Evolutionary conservation across 352 stramenopile genomes (phyloP).

Genomic region (Phytophthora hybrid): DNA sequence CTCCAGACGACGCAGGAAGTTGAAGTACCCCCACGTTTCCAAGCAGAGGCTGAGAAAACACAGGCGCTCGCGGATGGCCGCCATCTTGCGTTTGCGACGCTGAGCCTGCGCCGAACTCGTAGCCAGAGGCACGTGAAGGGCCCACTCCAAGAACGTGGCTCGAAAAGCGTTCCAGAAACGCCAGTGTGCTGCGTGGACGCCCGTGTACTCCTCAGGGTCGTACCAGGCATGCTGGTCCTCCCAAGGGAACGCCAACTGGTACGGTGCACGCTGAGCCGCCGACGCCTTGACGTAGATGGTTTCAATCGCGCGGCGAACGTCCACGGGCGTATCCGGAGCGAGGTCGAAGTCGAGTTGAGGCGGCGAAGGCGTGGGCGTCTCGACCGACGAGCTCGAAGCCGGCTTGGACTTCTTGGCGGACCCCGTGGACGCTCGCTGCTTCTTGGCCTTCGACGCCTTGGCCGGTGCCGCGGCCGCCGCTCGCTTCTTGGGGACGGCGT

Average conservation of each 20-base stretch:
- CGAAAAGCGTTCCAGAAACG: not conserved
- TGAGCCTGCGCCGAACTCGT: too few relatives aligned
- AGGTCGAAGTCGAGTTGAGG: too few relatives aligned
- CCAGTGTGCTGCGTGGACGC: not conserved
- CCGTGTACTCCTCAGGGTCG: not conserved
- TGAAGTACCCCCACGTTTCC: not conserved
- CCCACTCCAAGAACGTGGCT: not conserved
- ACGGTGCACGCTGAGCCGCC: not conserved
- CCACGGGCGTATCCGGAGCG: too few relatives aligned
- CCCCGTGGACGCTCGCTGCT: too few relatives aligned
- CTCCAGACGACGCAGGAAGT: not conserved
- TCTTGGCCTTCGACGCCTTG: too few relatives aligned
- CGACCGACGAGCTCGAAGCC: too few relatives aligned
- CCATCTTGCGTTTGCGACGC: not conserved
- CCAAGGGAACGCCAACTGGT: not conserved
- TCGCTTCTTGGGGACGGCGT: too few relatives aligned
- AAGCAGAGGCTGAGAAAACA: not conserved
- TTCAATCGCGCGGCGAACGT: too few relatives aligned
- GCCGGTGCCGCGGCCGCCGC: too few relatives aligned
- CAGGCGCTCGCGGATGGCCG: not conserved
- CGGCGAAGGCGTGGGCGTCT: too few relatives aligned
- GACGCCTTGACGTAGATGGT: not conserved
- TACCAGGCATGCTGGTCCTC: not conserved
- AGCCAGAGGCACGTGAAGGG: not conserved
- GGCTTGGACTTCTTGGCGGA: not conserved